Conservation (phyloP, 768 basidiomycete genomes). For the Sistotremastrum suecicum region DNA sequence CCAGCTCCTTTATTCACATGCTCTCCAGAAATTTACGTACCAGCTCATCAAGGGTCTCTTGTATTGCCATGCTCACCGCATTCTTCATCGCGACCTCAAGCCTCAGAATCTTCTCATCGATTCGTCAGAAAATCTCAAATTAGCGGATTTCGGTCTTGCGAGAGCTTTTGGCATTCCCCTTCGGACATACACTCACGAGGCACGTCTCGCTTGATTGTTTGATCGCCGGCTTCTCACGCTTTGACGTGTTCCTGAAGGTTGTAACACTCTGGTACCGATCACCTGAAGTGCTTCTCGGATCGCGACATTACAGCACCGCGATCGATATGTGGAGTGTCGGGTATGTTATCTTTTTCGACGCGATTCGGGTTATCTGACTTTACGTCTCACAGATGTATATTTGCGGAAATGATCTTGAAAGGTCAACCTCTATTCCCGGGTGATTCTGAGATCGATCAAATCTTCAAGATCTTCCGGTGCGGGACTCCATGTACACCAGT, state of each 20-base stretch:
- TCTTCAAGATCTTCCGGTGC: conserved; percentile 97
- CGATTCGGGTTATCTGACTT: not conserved
- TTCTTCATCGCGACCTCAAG: conserved; percentile 94
- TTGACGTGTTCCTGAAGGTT: conserved; percentile 39
- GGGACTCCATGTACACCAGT: conserved; percentile 9
- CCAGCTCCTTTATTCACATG: conserved; percentile 4
- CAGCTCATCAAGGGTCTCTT: conserved; percentile 85
- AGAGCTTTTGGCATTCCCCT: conserved; percentile 97
- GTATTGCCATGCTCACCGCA: conserved; percentile 90
- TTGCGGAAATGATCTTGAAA: conserved; percentile 96
- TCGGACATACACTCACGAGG: conserved; percentile 99
- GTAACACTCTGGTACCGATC: conserved; percentile 99
- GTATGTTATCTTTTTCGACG: not conserved
- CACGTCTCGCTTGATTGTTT: conserved; percentile 17
- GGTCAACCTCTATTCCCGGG: conserved; percentile 89
- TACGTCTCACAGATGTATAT: conserved; percentile 50
- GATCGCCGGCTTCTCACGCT: not conserved
- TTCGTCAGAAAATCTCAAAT: conserved; percentile 78
- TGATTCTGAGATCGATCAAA: conserved; percentile 99
- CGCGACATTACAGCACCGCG: conserved; percentile 91
- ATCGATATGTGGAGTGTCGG: conserved; percentile 99
- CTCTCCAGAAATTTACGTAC: conserved; percentile 79
- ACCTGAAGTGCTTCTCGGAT: conserved; percentile 91
- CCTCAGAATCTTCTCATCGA: conserved; percentile 94
- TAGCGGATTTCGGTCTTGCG: conserved; percentile 93